A percentile compares a stretch with the other conserved stretches of the same genome.
phyloP scores from a whole-genome alignment of 1,139 yeast genomes.

The Taphrina wiesneri region DNA sequence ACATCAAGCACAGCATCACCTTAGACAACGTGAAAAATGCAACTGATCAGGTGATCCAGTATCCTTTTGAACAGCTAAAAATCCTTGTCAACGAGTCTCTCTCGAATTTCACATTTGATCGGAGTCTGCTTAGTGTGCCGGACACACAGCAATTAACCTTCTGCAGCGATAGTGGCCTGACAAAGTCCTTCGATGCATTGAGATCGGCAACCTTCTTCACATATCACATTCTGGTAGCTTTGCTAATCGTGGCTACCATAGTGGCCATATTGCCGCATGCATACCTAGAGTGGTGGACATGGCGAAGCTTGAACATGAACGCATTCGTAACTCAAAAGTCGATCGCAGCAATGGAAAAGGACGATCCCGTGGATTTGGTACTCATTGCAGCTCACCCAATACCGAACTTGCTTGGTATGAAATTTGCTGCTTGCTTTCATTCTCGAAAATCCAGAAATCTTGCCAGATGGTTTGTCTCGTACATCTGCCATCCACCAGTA shows the following conservation, averaged over 20 bases:
- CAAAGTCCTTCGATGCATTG: constrained; percentile 44
- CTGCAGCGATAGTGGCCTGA: constrained; percentile 41
- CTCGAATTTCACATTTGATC: constrained; percentile 37
- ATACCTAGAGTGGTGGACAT: constrained; percentile 52
- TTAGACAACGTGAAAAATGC: constrained; percentile 56
- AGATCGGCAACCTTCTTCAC: constrained; percentile 45
- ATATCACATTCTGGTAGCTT: constrained; percentile 49
- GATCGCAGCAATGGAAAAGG: constrained; percentile 36
- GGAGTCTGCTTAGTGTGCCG: constrained; percentile 43
- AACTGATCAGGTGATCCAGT: constrained; percentile 52
- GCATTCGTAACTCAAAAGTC: constrained; percentile 36
- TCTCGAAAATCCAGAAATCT: constrained; percentile 24
- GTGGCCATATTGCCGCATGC: constrained; percentile 50
- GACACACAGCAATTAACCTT: constrained; percentile 37
- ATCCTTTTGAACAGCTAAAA: constrained; percentile 59
- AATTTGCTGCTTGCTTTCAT: constrained; percentile 27
- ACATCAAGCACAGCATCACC: constrained; percentile 46
- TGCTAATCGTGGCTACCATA: constrained; percentile 50
- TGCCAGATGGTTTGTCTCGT: constrained; percentile 46
- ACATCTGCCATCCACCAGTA: constrained; percentile 44
- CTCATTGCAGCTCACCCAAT: constrained; percentile 37
- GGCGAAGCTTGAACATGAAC: constrained; percentile 51
- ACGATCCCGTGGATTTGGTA: constrained; percentile 40
- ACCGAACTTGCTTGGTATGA: constrained; percentile 34
- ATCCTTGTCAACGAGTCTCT: constrained; percentile 34